These are phyloP conservation scores for Hypoxylon sp. DNA, from an alignment of 2,329 filamentous ascomycete species.

Conservation along the genomic window DNA sequence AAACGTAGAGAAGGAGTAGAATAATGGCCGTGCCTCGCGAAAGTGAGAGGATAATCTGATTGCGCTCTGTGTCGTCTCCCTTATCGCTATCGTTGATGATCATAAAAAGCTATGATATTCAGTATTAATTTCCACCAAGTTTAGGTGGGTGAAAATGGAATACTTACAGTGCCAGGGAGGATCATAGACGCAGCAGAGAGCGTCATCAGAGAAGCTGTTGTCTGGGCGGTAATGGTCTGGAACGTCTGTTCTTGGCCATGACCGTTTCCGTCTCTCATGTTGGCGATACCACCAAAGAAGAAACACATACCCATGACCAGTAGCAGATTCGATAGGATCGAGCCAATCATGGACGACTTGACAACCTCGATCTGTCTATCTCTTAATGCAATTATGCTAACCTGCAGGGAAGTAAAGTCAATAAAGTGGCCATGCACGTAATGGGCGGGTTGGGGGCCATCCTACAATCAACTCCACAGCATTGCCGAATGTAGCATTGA, in stretches of 20 bases:
- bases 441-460: conserved; percentile 37
- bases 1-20: conserved; percentile 79
- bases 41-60: conserved; percentile 76
- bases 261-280: conserved; percentile 70
- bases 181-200: conserved; percentile 83
- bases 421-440: conserved; percentile 36
- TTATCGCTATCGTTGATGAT: conserved; percentile 65
- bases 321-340: conserved; percentile 93
- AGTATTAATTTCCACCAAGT: conserved; percentile 30
- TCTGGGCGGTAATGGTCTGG: conserved; percentile 82
- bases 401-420: conserved; percentile 63
- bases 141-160: background rate
- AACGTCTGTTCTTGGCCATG: conserved; percentile 77
- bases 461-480: conserved; percentile 83
- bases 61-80: conserved; percentile 57
- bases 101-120: conserved; percentile 70
- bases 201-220: conserved; percentile 81
- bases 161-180: conserved; percentile 77
- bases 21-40: conserved; percentile 84
- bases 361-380: conserved; percentile 93
- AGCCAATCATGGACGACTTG: conserved; percentile 97
- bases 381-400: conserved; percentile 90
- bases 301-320: conserved; percentile 88
- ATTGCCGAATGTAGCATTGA: conserved; percentile 85
- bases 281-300: conserved; percentile 78